Conservation (phyloP, 1,139 yeast species). For the Geotrichum histeridarum region DNA sequence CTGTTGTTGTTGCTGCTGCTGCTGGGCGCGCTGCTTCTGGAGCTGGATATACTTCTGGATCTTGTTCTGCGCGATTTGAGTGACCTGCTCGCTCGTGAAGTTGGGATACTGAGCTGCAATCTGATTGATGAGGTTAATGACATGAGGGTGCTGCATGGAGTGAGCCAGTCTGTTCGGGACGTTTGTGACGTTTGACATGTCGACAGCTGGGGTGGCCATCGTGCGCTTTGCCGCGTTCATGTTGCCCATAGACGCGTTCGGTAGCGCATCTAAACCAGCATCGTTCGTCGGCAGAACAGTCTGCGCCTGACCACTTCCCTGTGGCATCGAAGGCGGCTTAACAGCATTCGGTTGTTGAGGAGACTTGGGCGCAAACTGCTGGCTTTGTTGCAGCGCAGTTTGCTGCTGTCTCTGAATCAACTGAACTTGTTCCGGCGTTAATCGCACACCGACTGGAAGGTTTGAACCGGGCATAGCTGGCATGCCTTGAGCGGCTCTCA, state of each 20-base stretch:
- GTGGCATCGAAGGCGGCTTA: constrained; percentile 11
- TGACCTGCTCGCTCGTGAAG: constrained; percentile 64
- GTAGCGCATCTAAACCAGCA: constrained; percentile 7
- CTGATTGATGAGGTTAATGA: constrained; percentile 62
- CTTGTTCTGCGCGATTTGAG: constrained; percentile 66
- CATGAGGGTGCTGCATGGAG: constrained; percentile 41
- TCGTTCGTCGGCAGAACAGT: not conserved
- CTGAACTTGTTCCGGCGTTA: constrained; percentile 16
- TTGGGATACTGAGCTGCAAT: constrained; percentile 67
- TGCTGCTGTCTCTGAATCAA: constrained; percentile 19
- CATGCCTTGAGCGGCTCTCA: constrained; percentile 1
- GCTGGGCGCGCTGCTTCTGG: constrained; percentile 34
- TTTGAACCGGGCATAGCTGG: not conserved
- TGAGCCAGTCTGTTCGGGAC: constrained; percentile 13
- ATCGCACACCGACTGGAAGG: constrained; percentile 1
- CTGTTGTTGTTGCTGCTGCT: constrained; percentile 26
- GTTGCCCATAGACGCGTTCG: constrained; percentile 10
- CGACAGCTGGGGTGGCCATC: not conserved
- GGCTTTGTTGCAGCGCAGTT: constrained; percentile 29
- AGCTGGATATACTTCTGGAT: constrained; percentile 45
- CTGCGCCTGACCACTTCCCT: not conserved
- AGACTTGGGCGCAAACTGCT: constrained; percentile 31
- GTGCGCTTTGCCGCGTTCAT: constrained; percentile 6
- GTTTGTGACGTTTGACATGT: not conserved
- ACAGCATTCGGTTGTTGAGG: constrained; percentile 10